Percentiles rank a stretch among this genome's conserved stretches.
Evolutionary conservation across 495 filamentous ascomycete species (phyloP).

Genomic region (Bathelium albidoporum): DNA sequence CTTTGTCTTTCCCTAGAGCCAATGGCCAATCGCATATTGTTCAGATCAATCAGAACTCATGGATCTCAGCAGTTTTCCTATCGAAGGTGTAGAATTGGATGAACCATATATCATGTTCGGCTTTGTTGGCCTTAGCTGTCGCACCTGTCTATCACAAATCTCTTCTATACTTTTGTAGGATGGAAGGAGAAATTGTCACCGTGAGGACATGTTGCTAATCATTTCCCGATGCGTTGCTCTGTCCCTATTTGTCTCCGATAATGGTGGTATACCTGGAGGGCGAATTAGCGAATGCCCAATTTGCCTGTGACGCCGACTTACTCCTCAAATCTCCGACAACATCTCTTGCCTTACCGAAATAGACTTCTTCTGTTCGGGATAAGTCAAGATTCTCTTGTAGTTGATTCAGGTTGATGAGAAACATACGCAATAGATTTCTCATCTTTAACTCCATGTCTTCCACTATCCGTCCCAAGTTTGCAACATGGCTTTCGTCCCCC

Average conservation of each 20-base stretch:
- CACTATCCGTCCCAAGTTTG: constrained; percentile 83
- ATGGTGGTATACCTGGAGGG: constrained; percentile 51
- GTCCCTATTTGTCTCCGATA: constrained; percentile 80
- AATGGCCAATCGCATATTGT: too few species aligned
- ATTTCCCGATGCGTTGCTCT: constrained; percentile 82
- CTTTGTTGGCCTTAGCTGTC: neutral
- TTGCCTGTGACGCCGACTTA: constrained; percentile 31
- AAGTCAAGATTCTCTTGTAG: neutral
- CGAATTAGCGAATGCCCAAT: neutral
- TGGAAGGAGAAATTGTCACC: neutral
- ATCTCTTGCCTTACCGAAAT: constrained; percentile 99
- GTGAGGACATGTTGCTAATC: constrained; percentile 57
- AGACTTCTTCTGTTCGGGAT: constrained; percentile 61
- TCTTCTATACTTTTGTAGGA: neutral
- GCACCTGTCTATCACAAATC: neutral
- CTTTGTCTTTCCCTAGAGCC: too few species aligned
- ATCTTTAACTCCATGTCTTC: constrained; percentile 99
- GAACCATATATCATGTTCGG: neutral
- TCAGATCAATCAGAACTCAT: neutral
- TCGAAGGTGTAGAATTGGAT: neutral
- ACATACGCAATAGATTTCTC: constrained; percentile 76
- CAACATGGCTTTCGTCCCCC: constrained; percentile 85
- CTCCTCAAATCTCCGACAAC: constrained; percentile 96
- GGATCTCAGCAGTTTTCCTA: neutral
- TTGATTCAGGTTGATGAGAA: constrained; percentile 32